Conservation (phyloP, 2,329 filamentous ascomycete genomes). For the Phialophora macrospora region DNA sequence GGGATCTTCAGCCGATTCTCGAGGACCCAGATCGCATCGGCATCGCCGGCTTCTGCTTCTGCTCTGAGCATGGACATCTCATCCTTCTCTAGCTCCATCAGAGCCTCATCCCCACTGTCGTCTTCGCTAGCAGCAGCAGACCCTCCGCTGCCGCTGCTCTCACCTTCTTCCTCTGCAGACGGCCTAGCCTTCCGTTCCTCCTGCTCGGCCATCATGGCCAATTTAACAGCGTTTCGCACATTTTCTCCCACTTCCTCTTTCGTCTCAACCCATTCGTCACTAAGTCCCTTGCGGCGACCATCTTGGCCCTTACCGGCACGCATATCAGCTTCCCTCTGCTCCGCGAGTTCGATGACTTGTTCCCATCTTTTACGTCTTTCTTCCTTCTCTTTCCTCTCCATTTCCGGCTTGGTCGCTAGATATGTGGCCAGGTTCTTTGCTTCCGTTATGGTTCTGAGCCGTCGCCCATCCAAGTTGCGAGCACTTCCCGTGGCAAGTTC, state of each 20-base stretch:
- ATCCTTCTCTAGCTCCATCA: slow-evolving; percentile 39
- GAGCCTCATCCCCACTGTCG: slow-evolving; percentile 44
- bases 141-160: slow-evolving; percentile 44
- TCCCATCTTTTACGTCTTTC: slow-evolving; percentile 83
- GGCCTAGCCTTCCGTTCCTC: slow-evolving; percentile 44
- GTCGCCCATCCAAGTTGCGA: slow-evolving; percentile 87
- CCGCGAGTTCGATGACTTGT: slow-evolving; percentile 81
- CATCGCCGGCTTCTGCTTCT: slow-evolving; percentile 39
- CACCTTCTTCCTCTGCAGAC: slow-evolving; percentile 50
- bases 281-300: slow-evolving; percentile 63
- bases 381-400: slow-evolving; percentile 93
- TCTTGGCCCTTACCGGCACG: slow-evolving; percentile 62
- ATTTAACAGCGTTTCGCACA: slow-evolving; percentile 75
- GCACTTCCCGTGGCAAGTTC: slow-evolving; percentile 67
- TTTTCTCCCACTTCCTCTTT: slow-evolving; percentile 89
- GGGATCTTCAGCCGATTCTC: slow-evolving; percentile 39
- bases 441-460: slow-evolving; percentile 89
- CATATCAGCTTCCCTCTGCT: slow-evolving; percentile 81
- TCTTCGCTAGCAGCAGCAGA: slow-evolving; percentile 47
- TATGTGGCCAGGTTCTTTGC: slow-evolving; percentile 96
- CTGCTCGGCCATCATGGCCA: slow-evolving; percentile 69
- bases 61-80: slow-evolving; percentile 35
- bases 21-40: slow-evolving; percentile 39
- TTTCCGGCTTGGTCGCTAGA: slow-evolving; percentile 91
- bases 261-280: slow-evolving; percentile 94